Evolutionary conservation across 257 asterid species (phyloP).

Genomic region (Hygrophila difformis): DNA sequence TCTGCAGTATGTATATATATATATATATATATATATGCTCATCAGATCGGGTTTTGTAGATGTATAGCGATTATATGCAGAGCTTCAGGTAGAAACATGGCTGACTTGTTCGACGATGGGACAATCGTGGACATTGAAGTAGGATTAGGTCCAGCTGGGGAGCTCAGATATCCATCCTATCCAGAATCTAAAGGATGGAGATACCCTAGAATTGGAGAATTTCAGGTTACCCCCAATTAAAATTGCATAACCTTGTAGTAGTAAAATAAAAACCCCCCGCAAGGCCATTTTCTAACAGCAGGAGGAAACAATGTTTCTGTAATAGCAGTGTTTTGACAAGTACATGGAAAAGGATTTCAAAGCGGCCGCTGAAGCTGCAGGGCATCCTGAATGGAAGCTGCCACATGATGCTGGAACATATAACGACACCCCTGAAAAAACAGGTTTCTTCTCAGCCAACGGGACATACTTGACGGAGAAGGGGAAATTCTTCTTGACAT

Average conservation of each 20-base stretch:
- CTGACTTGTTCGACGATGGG: constrained; percentile 41
- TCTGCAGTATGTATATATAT: no score
- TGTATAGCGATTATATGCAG: constrained; percentile 69
- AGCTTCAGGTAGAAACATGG: constrained; percentile 65
- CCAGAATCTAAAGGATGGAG: constrained; percentile 68
- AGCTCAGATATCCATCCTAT: constrained; percentile 78
- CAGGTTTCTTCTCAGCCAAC: constrained; percentile 50
- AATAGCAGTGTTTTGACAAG: constrained; percentile 64
- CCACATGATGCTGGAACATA: constrained; percentile 52
- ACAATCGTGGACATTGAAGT: constrained; percentile 67
- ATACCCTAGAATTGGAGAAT: constrained; percentile 81
- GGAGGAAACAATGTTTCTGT: neutral
- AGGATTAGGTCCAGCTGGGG: constrained; percentile 90
- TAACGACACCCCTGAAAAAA: constrained; percentile 47
- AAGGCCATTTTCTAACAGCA: neutral
- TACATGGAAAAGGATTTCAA: constrained; percentile 48
- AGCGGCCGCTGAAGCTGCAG: constrained; percentile 43
- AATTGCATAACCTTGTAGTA: neutral
- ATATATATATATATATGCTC: no score
- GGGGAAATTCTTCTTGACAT: constrained; percentile 63
- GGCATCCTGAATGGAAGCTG: constrained; percentile 53
- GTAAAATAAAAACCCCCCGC: no score
- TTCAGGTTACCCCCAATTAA: constrained; percentile 33
- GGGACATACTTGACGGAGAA: constrained; percentile 60
- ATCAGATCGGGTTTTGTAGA: constrained; percentile 19